Evolutionary conservation across 2,329 filamentous ascomycete genomes (phyloP).

Genomic region (Xylariaceae sp.): DNA sequence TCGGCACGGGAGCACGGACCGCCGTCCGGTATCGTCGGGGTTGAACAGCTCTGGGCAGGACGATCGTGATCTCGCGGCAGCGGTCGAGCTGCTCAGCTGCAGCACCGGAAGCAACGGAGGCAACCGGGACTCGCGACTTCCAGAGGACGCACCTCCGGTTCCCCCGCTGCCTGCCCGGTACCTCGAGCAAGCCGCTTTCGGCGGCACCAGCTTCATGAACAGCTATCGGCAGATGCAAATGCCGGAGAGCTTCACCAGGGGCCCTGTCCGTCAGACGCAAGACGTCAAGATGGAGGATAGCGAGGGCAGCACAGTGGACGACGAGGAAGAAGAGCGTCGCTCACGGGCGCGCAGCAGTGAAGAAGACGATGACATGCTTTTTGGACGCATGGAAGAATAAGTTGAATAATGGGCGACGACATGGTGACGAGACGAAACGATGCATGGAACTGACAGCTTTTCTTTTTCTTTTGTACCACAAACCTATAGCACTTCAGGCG

Average conservation of each 20-base stretch:
- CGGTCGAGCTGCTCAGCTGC: conserved; percentile 85
- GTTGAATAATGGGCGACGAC: conserved; percentile 61
- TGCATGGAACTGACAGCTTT: conserved; percentile 31
- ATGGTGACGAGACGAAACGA: conserved; percentile 24
- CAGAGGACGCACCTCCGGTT: conserved; percentile 76
- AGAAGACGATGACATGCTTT: conserved; percentile 92
- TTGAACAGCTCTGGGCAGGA: conserved; percentile 72
- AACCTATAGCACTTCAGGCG: conserved; percentile 33
- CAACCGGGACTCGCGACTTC: conserved; percentile 59
- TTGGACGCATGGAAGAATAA: conserved; percentile 93
- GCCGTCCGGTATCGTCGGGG: conserved; percentile 75
- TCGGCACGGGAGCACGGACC: conserved; percentile 71
- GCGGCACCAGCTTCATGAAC: conserved; percentile 59
- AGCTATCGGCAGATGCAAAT: conserved; percentile 56
- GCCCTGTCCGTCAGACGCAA: conserved; percentile 47
- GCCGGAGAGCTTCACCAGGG: conserved; percentile 63
- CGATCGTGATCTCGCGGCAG: conserved; percentile 82
- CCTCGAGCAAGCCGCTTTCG: conserved; percentile 58
- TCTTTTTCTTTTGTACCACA: conserved; percentile 48
- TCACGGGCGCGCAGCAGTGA: conserved; percentile 63
- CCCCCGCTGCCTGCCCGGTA: conserved; percentile 82
- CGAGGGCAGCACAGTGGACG: conserved; percentile 59
- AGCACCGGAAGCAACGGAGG: conserved; percentile 77
- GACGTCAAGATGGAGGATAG: conserved; percentile 68
- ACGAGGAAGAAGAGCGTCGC: conserved; percentile 60